These are phyloP conservation scores for Colletotrichum lentis DNA, from an alignment of 2,329 filamentous ascomycete species.

Conservation along the genomic window DNA sequence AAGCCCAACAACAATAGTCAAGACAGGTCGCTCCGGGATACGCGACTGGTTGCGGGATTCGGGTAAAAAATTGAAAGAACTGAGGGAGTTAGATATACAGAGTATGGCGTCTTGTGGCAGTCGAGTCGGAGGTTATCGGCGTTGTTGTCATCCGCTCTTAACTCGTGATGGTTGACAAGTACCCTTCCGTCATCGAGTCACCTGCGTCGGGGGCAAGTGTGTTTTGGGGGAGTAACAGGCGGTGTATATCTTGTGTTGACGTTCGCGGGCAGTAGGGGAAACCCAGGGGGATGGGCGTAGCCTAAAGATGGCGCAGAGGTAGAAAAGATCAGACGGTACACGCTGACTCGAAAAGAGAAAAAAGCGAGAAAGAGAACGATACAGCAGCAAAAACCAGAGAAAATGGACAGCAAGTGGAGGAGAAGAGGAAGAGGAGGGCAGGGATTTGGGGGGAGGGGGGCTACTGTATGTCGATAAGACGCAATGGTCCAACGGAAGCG, in stretches of 20 bases:
- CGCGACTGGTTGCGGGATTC: neutral
- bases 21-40: slow-evolving; percentile 8
- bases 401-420: neutral
- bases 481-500: slow-evolving; percentile 14
- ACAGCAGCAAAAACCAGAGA: neutral
- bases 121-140: slow-evolving; percentile 22
- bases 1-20: slow-evolving; percentile 6
- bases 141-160: slow-evolving; percentile 34
- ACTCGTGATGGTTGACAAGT: slow-evolving; percentile 34
- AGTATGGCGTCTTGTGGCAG: slow-evolving; percentile 9
- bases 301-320: slow-evolving; percentile 5
- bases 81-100: slow-evolving; percentile 3
- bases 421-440: neutral
- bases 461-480: slow-evolving; percentile 20
- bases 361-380: slow-evolving; percentile 7
- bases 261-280: slow-evolving; percentile 16
- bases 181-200: slow-evolving; percentile 37
- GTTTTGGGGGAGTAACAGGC: neutral
- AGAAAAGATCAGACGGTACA: slow-evolving; percentile 36
- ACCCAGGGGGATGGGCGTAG: slow-evolving; percentile 5
- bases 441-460: neutral
- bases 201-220: slow-evolving; percentile 10
- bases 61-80: neutral
- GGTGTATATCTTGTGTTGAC: slow-evolving; percentile 1
- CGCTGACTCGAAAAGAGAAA: slow-evolving; percentile 10